phyloP scores from a whole-genome alignment of 2,329 filamentous ascomycete genomes.

The Fusarium odoratissimum region DNA sequence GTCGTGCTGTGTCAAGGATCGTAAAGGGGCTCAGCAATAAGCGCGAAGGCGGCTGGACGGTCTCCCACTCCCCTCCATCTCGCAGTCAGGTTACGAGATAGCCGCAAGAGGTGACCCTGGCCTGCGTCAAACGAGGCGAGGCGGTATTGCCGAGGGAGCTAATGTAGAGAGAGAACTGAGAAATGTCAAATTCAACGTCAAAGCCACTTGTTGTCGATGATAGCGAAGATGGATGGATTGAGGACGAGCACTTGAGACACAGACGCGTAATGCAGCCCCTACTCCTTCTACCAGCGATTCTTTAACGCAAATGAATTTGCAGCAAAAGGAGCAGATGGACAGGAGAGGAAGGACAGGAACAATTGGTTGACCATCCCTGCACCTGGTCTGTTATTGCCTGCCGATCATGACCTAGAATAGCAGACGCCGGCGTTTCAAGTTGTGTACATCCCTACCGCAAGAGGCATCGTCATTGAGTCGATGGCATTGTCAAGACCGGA shows the following conservation, averaged over 20 bases:
- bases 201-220: conserved; percentile 1
- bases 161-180: neutral
- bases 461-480: conserved; percentile 39
- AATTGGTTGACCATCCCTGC: conserved; percentile 13
- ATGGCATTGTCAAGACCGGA: conserved; percentile 52
- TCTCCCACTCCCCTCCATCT: conserved; percentile 25
- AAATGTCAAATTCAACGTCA: conserved; percentile 7
- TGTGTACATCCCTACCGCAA: conserved; percentile 47
- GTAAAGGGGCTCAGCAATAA: conserved; percentile 25
- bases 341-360: conserved; percentile 6
- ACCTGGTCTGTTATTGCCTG: conserved; percentile 23
- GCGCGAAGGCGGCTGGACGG: conserved; percentile 31
- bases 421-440: conserved; percentile 51
- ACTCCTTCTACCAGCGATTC: conserved; percentile 6
- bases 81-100: conserved; percentile 9
- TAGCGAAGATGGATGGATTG: neutral
- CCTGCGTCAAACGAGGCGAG: neutral
- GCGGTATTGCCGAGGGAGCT: conserved; percentile 18
- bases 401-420: conserved; percentile 43
- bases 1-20: neutral
- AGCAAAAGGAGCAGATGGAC: neutral
- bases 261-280: conserved; percentile 30
- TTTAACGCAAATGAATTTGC: conserved; percentile 1
- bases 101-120: conserved; percentile 20
- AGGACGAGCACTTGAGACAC: conserved; percentile 13